Base-by-base conservation (phyloP, 108 stramenopile species). In the Pinguiococcus pyrenoidosus region DNA sequence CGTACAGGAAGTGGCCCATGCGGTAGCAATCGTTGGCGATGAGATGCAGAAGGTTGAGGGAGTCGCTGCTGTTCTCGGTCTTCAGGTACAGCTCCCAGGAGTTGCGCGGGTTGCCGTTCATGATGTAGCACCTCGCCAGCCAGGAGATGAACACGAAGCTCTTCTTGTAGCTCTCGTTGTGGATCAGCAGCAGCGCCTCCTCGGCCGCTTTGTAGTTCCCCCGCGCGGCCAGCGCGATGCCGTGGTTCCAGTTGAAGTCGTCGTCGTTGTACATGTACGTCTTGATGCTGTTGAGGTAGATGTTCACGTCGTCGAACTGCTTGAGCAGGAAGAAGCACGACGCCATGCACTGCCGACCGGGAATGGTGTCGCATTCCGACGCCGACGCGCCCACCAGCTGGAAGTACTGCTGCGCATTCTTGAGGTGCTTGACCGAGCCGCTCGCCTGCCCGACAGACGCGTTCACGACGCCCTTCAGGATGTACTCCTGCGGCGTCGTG, bases 261-360 rank as follows among this genome's bases (percentile, higher is more conserved):
- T 84, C 82, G 53, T 83, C 79, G 44, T 72, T 68, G 60, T 73
- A 79, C 59, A 80, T 59, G 61, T 79, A 79, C 3, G 71, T 42
- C 60, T 79, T 73, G 41, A 82, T 66, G 26, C 70, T 72, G 64
- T 76, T 74, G 1, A 80, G 49, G 69, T 78, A 80, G 13, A 78
- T 74, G 70, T 80, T 78, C 34, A 78, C 79, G 41, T 80, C 77
- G 62, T 78, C 77, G 49, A 80, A 80, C 43, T 84, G 56, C 51
- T 73, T 67, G 41, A 74, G 69, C 26, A 87, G 46, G 67, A 74
- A 82, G 56, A 83, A 78, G 50, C 63, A 80, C 17, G 69, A 72
- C 13, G 82, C 85, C 83, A 82, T 83, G 77, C 85, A 82, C 70
- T 83, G 85, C 20, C 85, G 50, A 7, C 85, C 85, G 29, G 82